Evolutionary conservation across 2,329 filamentous ascomycete species (phyloP), one percentile per base, ranked within the genome.

Genomic region (Ascochyta fabae): DNA sequence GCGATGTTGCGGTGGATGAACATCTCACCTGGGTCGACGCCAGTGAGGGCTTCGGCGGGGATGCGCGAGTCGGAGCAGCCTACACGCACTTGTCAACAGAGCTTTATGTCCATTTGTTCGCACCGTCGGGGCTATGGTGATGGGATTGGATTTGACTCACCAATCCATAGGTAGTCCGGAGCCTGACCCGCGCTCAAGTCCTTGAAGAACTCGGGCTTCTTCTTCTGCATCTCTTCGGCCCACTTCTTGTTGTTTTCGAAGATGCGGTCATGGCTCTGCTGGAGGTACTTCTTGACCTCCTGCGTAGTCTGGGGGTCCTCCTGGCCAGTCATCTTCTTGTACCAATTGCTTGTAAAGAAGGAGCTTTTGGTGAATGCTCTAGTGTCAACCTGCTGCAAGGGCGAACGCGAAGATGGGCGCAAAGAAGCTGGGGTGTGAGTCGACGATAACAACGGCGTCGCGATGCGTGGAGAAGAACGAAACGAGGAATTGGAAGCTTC

Each of bases 161-260:
- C 73, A 55, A 75, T 75, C 70, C 79, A 79, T 55, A 91, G 83
- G 75, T 90, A 90, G 68, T 90, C 86, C 51, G 88, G 88, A 15
- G 77, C 78, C 77, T 91, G 88, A 41, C 88, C 88, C 8, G 82
- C 83, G 19, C 81, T 77, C 58, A 91, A 81, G 72, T 86, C 84
- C 47, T 76, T 73, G 75, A 91, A 91, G 79, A 87, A 90, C 9
- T 82, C 78, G 4, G 87, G 86, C 75, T 91, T 86, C 58, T 80
- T 79, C 60, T 76, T 72, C 63, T 68, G 76, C 78, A 88, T 86
- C 60, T 83, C 76, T 42, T 80, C 80, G 12, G 87, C 87, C 88
- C 88, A 91, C 50, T 79, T 78, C 60, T 80, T 78, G 79, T 90
- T 91, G 80, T 86, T 84, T 64, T 88, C 84, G 66, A 91, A 90